Percentiles rank a stretch among this genome's conserved stretches.
Evolutionary conservation across 176 grass and related monocot species (phyloP).

Genomic region (Aegilops bicornis): DNA sequence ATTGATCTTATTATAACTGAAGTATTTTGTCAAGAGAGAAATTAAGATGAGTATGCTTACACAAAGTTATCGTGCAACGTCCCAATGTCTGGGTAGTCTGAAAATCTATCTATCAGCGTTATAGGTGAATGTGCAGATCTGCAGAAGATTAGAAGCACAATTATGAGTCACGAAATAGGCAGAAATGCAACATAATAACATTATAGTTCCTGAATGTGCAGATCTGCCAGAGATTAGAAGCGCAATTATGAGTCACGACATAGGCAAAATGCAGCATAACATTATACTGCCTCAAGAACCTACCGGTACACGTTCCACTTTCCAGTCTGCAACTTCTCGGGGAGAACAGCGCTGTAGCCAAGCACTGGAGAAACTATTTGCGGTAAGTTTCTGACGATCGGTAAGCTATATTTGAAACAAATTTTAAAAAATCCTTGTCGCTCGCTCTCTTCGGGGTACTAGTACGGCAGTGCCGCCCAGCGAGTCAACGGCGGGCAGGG

Average conservation of each 20-base stretch:
- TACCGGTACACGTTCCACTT: constrained; percentile 95
- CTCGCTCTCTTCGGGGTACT: background rate
- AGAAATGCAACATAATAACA: too few relatives aligned
- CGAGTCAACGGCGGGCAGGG: background rate
- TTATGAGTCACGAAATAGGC: background rate
- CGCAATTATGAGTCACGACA: background rate
- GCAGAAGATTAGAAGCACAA: constrained; percentile 5
- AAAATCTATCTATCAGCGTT: constrained; percentile 48
- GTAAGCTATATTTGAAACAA: background rate
- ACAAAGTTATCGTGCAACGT: constrained; percentile 81
- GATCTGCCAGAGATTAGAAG: constrained; percentile 44
- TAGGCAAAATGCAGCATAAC: background rate
- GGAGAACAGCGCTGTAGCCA: constrained; percentile 74
- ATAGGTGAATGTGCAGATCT: constrained; percentile 71
- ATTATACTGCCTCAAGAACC: background rate
- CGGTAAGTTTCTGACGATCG: background rate
- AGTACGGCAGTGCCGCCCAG: background rate
- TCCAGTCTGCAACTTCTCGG: constrained; percentile 75
- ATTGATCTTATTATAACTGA: too few relatives aligned
- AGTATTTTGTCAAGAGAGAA: background rate
- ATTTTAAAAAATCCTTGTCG: background rate
- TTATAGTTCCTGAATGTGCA: constrained; percentile 21
- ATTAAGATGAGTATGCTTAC: background rate
- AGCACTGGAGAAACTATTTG: constrained; percentile 38
- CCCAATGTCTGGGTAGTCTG: constrained; percentile 56